These are phyloP conservation scores for Thalia dealbata DNA, from an alignment of 176 grass and related monocot genomes.

Conservation along the genomic window DNA sequence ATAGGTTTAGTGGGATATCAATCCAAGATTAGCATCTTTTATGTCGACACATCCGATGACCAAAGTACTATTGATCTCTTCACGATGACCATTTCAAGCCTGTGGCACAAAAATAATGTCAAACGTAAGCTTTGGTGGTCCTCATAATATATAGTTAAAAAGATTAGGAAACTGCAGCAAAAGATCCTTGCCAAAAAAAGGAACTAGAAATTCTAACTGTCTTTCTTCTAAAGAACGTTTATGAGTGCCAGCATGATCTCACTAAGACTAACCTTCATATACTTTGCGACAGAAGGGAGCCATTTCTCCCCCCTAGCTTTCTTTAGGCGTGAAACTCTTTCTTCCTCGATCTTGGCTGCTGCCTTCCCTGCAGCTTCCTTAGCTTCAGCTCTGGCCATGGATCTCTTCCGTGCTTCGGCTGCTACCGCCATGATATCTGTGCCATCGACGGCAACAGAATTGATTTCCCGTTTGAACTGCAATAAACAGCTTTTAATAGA, in stretches of 20 bases:
- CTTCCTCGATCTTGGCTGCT: constrained; percentile 72
- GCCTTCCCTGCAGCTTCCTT: constrained; percentile 61
- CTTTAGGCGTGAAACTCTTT: constrained; percentile 59
- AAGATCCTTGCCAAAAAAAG: too few relatives aligned
- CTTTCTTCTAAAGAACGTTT: too few relatives aligned
- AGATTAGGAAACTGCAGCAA: too few relatives aligned
- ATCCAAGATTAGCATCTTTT: too few relatives aligned
- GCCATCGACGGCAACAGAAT: constrained; percentile 56
- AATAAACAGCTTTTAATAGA: constrained; percentile 12
- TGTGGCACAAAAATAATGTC: neutral
- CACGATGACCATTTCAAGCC: neutral
- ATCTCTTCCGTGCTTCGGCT: constrained; percentile 45
- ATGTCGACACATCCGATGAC: too few relatives aligned
- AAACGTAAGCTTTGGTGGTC: neutral
- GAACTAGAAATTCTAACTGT: too few relatives aligned
- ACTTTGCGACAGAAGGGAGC: constrained; percentile 87
- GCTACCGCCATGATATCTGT: constrained; percentile 52
- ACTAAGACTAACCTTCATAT: constrained; percentile 47
- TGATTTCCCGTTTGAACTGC: constrained; percentile 70
- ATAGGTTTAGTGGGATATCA: too few relatives aligned
- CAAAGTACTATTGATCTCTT: neutral
- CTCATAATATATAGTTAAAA: too few relatives aligned
- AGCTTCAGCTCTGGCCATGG: constrained; percentile 55
- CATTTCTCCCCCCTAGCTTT: constrained; percentile 89
- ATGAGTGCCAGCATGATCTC: neutral